Base-by-base conservation (phyloP, 345 rosid species). In the Draba incana region DNA sequence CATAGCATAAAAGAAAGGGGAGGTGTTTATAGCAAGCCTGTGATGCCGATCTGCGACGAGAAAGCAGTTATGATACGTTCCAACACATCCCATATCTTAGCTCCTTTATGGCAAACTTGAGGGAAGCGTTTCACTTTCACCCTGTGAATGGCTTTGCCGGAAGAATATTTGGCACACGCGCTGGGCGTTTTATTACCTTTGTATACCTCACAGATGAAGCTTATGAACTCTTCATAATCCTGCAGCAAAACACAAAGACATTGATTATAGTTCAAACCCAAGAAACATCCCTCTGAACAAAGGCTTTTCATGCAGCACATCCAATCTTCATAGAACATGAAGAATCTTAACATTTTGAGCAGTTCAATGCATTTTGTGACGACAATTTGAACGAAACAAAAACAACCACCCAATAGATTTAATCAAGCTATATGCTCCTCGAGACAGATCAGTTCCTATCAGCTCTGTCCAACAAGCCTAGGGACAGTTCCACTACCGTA, bases 171-270 rank as follows among this genome's bases (percentile, higher is more conserved):
- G 55, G 83, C 70, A 76, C 96, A 93, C 52, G 90, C 88, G 42
- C 76, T 53, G 1, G 82, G 89, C 5, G 59, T 43, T 39, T 72
- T 35, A 46, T 72, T 75, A 48, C 91, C 90, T 35, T 80, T 75
- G 64, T 90, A 90, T 39, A 89, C 95, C 72, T 81, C 76, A 77
- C 98, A 93, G 74, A 93, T 79, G 81, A 87, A 93, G 81, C 81
- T 86, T 76, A 87, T 50, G 70, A 79, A 84, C 76, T 88, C 80
- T 67, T 84, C 92, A 28, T 93, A 90, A 70, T 90, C 96, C 97
- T 88, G 73, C 51, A 66, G 43, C 8, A 53, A 24, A 58, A 25
- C 31, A 55, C 2, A 42, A 23, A 12, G 8, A 53, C 15, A 20
- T 2, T 6, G 10, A 62, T 16, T 8, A 30, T 33, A 31, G 47